Evolutionary conservation across 805 yeast species (phyloP), one percentile per base, ranked within the genome.

Genomic region (Teunomyces stri): DNA sequence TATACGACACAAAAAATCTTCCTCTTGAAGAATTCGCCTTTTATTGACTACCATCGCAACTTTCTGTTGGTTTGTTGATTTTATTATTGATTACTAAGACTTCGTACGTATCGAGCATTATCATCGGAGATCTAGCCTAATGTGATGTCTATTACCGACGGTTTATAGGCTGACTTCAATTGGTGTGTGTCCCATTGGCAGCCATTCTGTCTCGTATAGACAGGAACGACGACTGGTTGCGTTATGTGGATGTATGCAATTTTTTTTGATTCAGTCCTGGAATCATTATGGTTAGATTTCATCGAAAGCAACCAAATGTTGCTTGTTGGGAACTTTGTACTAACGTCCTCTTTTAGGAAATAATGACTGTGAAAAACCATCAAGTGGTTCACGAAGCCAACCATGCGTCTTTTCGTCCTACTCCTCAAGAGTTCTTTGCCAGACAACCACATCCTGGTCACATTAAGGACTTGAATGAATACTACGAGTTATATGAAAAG

Each of bases 401-500:
- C 64, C 66, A 71, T 46, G 69, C 77, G 49, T 58, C 56, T 37
- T 69, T 73, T 41, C 76, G 76, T 58, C 76, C 69, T 47, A 79
- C 85, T 34, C 86, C 86, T 16, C 51, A 65, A 53, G 77, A 73
- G 44, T 82, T 81, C 62, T 82, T 61, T 57, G 72, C 74, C 45
- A 80, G 76, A 62, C 84, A 81, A 59, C 89, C 89, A 51, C 65
- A 75, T 45, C 64, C 72, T 39, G 85, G 92, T 18, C 81, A 81
- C 59, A 62, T 89, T 49, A 68, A 75, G 43, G 71, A 80, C 35
- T 62, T 88, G 44, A 87, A 81, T 9, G 85, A 89, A 55, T 91
- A 91, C 75, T 68, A 80, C 52, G 64, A 72, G 49, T 60, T 89
- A 69, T 88, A 91, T 73, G 66, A 80, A 52, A 76, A 87, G 74